A percentile compares a stretch with the other conserved stretches of the same genome.
Conservation (phyloP, 1,284 basidiomycete genomes). For the Melanopsichium pennsylvanicum region DNA sequence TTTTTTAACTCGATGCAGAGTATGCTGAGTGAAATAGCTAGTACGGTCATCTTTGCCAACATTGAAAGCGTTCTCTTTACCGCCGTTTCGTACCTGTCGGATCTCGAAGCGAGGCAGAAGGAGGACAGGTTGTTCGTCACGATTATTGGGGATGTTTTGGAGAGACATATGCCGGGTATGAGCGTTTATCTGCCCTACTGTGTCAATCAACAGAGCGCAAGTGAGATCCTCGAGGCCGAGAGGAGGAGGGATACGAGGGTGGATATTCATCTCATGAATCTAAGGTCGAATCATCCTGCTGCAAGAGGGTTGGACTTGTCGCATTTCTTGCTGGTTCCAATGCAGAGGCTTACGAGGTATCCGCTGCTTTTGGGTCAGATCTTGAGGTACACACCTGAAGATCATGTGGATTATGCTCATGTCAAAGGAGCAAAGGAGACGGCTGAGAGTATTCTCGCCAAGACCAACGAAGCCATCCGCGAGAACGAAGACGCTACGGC, state of each 20-base stretch:
- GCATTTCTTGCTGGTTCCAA: slow-evolving; percentile 87
- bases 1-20: slow-evolving; percentile 82
- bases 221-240: slow-evolving; percentile 79
- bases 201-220: slow-evolving; percentile 83
- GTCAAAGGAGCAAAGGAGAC: slow-evolving; percentile 73
- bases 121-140: slow-evolving; percentile 88
- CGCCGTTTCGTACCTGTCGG: slow-evolving; percentile 66
- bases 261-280: slow-evolving; percentile 75
- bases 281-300: slow-evolving; percentile 76
- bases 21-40: slow-evolving; percentile 78
- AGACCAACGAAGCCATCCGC: slow-evolving; percentile 88
- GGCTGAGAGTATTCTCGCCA: slow-evolving; percentile 77
- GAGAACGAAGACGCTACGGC: slow-evolving; percentile 81
- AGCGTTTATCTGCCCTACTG: slow-evolving; percentile 87
- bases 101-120: slow-evolving; percentile 87
- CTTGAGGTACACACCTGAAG: slow-evolving; percentile 88
- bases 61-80: slow-evolving; percentile 74
- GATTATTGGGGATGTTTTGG: slow-evolving; percentile 83
- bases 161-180: slow-evolving; percentile 78
- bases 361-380: slow-evolving; percentile 92
- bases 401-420: slow-evolving; percentile 76
- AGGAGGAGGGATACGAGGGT: slow-evolving; percentile 76
- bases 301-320: slow-evolving; percentile 86
- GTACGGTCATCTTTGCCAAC: slow-evolving; percentile 87
- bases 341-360: slow-evolving; percentile 95